These are phyloP conservation scores for Sarcodon sp. DNA, from an alignment of 768 basidiomycete species.

Conservation along the genomic window DNA sequence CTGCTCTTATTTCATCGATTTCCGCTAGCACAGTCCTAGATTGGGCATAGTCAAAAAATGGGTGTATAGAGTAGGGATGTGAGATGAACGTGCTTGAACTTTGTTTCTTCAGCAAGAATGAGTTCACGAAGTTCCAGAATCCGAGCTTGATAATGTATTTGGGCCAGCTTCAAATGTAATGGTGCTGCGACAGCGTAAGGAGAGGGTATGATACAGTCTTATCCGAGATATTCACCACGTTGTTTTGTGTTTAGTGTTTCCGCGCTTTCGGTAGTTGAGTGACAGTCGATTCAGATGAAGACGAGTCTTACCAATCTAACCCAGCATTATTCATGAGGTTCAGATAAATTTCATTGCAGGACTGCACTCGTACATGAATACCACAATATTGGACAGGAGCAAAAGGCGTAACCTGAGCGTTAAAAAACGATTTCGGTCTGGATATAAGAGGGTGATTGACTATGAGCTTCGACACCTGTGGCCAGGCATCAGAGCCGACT, in stretches of 20 bases:
- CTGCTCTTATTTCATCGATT: conserved; percentile 64
- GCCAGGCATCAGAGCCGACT: conserved; percentile 61
- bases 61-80: background rate
- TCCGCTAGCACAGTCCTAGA: conserved; percentile 53
- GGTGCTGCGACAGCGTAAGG: conserved; percentile 30
- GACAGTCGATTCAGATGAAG: background rate
- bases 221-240: conserved; percentile 29
- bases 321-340: conserved; percentile 57
- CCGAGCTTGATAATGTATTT: conserved; percentile 59
- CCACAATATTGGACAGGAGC: conserved; percentile 1
- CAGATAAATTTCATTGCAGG: conserved; percentile 55
- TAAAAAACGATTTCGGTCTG: conserved; percentile 54
- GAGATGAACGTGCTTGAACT: conserved; percentile 49
- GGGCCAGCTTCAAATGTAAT: conserved; percentile 56
- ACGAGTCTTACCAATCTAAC: conserved; percentile 41
- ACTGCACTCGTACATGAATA: conserved; percentile 25
- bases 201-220: conserved; percentile 2
- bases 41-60: background rate
- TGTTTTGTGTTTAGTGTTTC: conserved; percentile 16
- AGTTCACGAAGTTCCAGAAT: conserved; percentile 59
- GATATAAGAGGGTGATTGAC: conserved; percentile 57
- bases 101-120: conserved; percentile 60
- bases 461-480: conserved; percentile 49
- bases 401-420: conserved; percentile 37
- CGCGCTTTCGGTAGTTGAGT: background rate